phyloP scores from a whole-genome alignment of 2,329 filamentous ascomycete genomes.

The Aspergillus costaricaensis region DNA sequence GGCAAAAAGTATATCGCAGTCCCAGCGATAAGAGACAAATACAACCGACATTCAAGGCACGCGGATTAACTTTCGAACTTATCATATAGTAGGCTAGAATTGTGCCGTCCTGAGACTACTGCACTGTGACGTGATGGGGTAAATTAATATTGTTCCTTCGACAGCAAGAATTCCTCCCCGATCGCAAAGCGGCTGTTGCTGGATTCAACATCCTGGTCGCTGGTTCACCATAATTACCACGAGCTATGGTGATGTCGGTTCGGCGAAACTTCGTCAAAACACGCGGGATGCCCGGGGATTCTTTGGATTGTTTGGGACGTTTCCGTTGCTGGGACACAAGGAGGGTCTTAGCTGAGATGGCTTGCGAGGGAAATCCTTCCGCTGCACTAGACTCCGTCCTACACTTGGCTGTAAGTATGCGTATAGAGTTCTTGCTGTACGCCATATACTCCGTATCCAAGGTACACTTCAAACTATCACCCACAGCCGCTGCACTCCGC shows the following conservation, averaged over 20 bases:
- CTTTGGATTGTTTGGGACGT: not conserved
- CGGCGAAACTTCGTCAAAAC: conserved; percentile 7
- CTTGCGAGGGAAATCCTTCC: not conserved
- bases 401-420: not conserved
- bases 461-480: not conserved
- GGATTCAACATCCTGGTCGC: not conserved
- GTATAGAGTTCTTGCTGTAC: not conserved
- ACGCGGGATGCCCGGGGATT: not conserved
- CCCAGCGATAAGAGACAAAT: not conserved
- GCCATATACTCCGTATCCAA: not conserved
- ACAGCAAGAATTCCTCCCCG: not conserved
- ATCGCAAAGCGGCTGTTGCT: not conserved
- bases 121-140: not conserved
- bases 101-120: not conserved
- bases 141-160: not conserved
- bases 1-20: not conserved
- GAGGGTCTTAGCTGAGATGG: not conserved
- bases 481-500: conserved; percentile 18
- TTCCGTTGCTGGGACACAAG: conserved; percentile 7
- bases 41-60: not conserved
- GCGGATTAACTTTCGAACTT: not conserved
- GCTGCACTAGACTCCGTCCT: not conserved
- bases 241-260: not conserved
- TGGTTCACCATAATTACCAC: too few species aligned
- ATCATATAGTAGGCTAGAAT: not conserved